Percentiles rank a stretch among this genome's conserved stretches.
phyloP scores from a whole-genome alignment of 768 basidiomycete species.

The Kondoa malvinella region DNA sequence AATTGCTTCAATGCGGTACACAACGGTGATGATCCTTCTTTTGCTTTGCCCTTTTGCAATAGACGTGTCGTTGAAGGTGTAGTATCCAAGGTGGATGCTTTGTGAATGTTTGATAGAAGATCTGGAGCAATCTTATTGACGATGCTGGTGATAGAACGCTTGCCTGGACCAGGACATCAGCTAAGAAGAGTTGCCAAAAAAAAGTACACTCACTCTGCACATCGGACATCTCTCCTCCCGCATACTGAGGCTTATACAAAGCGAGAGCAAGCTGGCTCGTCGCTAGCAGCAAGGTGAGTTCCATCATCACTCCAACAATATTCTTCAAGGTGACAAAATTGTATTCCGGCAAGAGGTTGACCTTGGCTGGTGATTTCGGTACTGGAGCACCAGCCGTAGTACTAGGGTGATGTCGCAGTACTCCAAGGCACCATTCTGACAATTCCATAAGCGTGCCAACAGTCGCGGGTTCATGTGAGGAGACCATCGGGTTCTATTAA shows the following conservation, averaged over 20 bases:
- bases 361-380: background rate
- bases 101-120: background rate
- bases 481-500: background rate
- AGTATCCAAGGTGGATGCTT: background rate
- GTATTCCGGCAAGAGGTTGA: background rate
- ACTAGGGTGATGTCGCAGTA: background rate
- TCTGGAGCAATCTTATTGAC: background rate
- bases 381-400: background rate
- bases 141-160: background rate
- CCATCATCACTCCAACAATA: background rate
- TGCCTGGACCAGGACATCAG: background rate
- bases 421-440: background rate
- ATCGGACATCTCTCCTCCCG: background rate
- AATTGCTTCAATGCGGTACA: background rate
- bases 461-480: background rate
- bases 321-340: background rate
- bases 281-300: background rate
- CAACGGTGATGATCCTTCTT: too few species aligned
- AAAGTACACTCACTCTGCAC: background rate
- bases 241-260: background rate
- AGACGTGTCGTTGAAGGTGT: background rate
- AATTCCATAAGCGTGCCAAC: background rate
- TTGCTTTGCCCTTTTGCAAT: too few species aligned
- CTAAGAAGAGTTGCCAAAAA: background rate
- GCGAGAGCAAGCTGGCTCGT: background rate